phyloP scores from a whole-genome alignment of 2,329 filamentous ascomycete species.

The Niveomyces coronatus region DNA sequence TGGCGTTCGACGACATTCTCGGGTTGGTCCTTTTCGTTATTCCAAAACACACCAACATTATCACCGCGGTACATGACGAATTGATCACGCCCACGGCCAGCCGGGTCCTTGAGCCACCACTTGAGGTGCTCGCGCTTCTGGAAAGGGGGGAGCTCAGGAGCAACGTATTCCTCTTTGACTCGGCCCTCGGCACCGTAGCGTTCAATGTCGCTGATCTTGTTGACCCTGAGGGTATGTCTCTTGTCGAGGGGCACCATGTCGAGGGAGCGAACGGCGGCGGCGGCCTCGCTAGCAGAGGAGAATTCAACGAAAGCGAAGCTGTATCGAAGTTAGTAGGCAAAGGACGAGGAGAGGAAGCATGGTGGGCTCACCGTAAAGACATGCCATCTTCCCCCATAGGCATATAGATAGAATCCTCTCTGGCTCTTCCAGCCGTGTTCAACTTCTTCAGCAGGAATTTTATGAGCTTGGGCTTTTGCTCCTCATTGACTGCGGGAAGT shows the following conservation, averaged over 20 bases:
- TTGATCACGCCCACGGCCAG: constrained; percentile 77
- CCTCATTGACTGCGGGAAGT: constrained; percentile 77
- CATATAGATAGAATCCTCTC: constrained; percentile 87
- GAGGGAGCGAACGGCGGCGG: constrained; percentile 79
- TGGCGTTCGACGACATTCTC: constrained; percentile 85
- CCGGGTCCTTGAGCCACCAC: constrained; percentile 80
- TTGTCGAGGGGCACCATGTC: constrained; percentile 86
- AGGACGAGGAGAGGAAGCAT: constrained; percentile 9
- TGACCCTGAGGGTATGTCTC: constrained; percentile 89
- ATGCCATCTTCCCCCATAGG: constrained; percentile 79
- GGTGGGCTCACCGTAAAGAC: constrained; percentile 58
- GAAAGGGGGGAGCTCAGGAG: constrained; percentile 76
- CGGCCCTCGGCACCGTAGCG: constrained; percentile 90
- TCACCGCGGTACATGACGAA: constrained; percentile 92
- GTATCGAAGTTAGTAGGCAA: constrained; percentile 5
- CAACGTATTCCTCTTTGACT: constrained; percentile 80
- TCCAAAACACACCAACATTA: constrained; percentile 92
- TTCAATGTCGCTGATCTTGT: constrained; percentile 97
- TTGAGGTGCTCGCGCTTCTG: constrained; percentile 91
- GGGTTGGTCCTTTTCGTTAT: constrained; percentile 85
- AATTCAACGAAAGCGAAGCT: constrained; percentile 98
- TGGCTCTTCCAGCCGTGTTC: constrained; percentile 71
- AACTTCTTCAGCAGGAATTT: constrained; percentile 96
- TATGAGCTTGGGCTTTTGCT: constrained; percentile 85
- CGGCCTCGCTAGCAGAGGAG: constrained; percentile 78